These are phyloP conservation scores for Sabuloglossum arenarium DNA, from an alignment of 495 filamentous ascomycete species.

Conservation along the genomic window DNA sequence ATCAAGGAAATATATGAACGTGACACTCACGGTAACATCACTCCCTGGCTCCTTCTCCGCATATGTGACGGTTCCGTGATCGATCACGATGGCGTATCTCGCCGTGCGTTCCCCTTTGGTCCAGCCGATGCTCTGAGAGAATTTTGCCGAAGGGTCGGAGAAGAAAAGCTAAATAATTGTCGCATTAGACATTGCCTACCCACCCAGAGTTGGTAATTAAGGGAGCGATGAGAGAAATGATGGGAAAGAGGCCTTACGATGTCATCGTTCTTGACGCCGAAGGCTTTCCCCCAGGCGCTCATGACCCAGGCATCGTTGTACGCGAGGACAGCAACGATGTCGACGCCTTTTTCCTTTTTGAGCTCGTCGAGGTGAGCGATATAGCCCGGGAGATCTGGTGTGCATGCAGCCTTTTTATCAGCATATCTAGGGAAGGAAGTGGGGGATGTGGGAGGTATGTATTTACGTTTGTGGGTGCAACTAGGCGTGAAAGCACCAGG, in stretches of 20 bases:
- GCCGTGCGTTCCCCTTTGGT: constrained; percentile 51
- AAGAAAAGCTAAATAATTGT: constrained; percentile 54
- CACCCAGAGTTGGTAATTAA: not conserved
- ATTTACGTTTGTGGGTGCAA: constrained; percentile 42
- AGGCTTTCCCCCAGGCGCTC: constrained; percentile 91
- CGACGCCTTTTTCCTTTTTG: constrained; percentile 58
- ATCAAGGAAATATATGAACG: constrained; percentile 8
- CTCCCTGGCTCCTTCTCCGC: constrained; percentile 54
- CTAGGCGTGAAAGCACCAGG: constrained; percentile 92
- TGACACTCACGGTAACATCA: constrained; percentile 37
- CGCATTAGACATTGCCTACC: not conserved
- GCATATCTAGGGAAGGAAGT: not conserved
- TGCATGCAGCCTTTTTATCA: no score
- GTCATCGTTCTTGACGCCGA: constrained; percentile 55
- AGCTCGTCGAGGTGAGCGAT: constrained; percentile 50
- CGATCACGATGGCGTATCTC: constrained; percentile 69
- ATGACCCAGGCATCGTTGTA: constrained; percentile 87
- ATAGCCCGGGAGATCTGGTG: constrained; percentile 61
- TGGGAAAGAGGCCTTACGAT: constrained; percentile 34
- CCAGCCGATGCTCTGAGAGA: constrained; percentile 75
- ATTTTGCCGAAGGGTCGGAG: constrained; percentile 52
- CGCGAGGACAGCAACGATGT: constrained; percentile 65
- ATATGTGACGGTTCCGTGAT: constrained; percentile 78
- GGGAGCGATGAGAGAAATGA: constrained; percentile 15
- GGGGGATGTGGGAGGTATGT: not conserved